Evolutionary conservation across 2,329 filamentous ascomycete species (phyloP).

Genomic region (Xylaria multiplex): DNA sequence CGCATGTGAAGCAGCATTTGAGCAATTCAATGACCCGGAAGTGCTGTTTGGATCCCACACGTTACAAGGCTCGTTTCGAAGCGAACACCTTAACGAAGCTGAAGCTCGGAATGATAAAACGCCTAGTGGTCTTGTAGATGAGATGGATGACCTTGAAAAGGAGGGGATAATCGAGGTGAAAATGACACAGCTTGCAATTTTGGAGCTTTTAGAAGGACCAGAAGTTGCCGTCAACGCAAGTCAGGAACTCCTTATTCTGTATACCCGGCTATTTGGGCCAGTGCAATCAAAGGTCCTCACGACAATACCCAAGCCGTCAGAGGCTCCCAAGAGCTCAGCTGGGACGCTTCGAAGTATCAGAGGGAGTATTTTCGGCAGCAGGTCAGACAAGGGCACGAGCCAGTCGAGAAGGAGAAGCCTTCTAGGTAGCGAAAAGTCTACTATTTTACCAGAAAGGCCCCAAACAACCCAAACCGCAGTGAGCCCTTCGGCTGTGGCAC

Average conservation of each 20-base stretch:
- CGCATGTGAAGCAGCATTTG: conserved; percentile 89
- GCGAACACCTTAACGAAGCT: conserved; percentile 72
- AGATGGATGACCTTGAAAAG: conserved; percentile 86
- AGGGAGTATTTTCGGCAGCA: conserved; percentile 81
- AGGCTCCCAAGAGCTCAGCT: conserved; percentile 73
- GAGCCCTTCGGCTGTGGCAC: conserved; percentile 65
- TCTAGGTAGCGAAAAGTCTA: conserved; percentile 46
- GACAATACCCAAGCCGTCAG: conserved; percentile 51
- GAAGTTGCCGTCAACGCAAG: conserved; percentile 88
- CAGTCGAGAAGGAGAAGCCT: conserved; percentile 54
- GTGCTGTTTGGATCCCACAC: conserved; percentile 74
- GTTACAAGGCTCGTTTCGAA: conserved; percentile 62
- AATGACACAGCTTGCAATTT: conserved; percentile 88
- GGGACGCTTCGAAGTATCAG: conserved; percentile 76
- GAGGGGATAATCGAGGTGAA: conserved; percentile 91
- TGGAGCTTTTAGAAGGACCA: conserved; percentile 85
- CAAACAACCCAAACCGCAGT: conserved; percentile 57
- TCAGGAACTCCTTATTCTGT: conserved; percentile 84
- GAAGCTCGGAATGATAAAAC: conserved; percentile 52
- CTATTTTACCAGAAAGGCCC: conserved; percentile 51
- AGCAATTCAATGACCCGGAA: conserved; percentile 80
- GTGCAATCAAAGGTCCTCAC: conserved; percentile 54
- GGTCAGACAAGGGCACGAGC: conserved; percentile 54
- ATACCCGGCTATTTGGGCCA: conserved; percentile 79
- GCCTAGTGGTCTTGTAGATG: conserved; percentile 70